phyloP scores from a whole-genome alignment of 441 rosid genomes.

The Erodium trifolium region DNA sequence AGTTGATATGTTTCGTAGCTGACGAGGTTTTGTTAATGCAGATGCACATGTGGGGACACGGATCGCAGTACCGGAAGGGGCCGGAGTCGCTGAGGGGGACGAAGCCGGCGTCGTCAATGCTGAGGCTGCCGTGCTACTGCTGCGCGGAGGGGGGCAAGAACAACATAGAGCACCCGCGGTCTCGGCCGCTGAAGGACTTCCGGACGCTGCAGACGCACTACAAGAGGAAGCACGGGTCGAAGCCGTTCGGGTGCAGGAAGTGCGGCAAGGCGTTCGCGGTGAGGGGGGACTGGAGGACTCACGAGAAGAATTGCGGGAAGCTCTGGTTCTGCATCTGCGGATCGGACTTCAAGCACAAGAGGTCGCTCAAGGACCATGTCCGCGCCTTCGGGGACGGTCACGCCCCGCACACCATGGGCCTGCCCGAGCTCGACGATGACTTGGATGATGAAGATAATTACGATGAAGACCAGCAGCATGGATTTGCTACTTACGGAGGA shows the following conservation, averaged over 20 bases:
- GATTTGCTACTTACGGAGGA: too few species aligned
- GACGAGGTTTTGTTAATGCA: too few species aligned
- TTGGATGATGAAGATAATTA: slow-evolving; percentile 48
- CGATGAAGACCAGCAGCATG: slow-evolving; percentile 28
- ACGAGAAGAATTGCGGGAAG: slow-evolving; percentile 96
- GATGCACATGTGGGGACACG: slow-evolving; percentile 99
- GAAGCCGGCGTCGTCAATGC: slow-evolving; percentile 75
- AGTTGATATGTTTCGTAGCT: too few species aligned
- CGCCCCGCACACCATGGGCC: slow-evolving; percentile 57
- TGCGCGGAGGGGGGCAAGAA: slow-evolving; percentile 85
- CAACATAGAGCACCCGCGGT: slow-evolving; percentile 88
- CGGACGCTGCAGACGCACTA: slow-evolving; percentile 96
- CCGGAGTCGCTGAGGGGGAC: slow-evolving; percentile 93
- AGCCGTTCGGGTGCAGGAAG: slow-evolving; percentile 79
- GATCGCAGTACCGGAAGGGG: slow-evolving; percentile 91
- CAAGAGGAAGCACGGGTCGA: slow-evolving; percentile 86
- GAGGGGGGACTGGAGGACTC: slow-evolving; percentile 96
- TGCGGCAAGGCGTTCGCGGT: slow-evolving; percentile 95
- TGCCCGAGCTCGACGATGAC: neutral
- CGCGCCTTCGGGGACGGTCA: slow-evolving; percentile 81
- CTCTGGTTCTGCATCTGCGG: slow-evolving; percentile 95
- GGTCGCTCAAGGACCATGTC: slow-evolving; percentile 90
- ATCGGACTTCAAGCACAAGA: slow-evolving; percentile 90
- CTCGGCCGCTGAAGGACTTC: slow-evolving; percentile 86
- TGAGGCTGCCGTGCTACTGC: slow-evolving; percentile 86